Percentiles rank a stretch among this genome's conserved stretches.
Conservation (phyloP, 139 green algal genomes). For the Chlorella sp. region DNA sequence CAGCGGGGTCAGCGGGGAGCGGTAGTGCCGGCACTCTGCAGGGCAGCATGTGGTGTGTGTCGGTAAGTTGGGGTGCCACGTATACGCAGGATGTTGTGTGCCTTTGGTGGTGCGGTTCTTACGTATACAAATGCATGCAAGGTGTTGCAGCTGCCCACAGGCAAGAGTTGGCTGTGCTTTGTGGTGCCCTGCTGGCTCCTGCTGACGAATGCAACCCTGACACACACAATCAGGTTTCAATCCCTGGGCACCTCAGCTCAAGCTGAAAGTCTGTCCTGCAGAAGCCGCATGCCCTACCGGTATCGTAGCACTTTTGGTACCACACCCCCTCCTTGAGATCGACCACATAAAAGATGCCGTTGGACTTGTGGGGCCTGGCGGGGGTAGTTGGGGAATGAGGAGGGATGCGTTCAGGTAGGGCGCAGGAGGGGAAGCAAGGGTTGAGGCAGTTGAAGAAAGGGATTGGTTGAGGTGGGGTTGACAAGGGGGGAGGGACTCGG, state of each 20-base stretch:
- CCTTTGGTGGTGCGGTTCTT: neutral
- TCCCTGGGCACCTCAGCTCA: too few relatives aligned
- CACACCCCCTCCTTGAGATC: conserved; percentile 57
- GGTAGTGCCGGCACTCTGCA: conserved; percentile 61
- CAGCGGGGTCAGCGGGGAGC: conserved; percentile 55
- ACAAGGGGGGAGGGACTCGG: neutral
- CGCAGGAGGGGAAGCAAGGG: neutral
- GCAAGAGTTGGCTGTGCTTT: neutral
- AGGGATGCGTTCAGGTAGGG: neutral
- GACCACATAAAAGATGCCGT: conserved; percentile 73
- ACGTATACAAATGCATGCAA: neutral
- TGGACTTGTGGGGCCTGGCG: conserved; percentile 66
- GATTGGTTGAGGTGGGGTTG: neutral
- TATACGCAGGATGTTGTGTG: neutral
- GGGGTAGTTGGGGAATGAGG: neutral
- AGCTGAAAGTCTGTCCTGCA: neutral
- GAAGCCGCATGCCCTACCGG: neutral
- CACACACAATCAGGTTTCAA: too few relatives aligned
- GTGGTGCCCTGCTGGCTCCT: neutral
- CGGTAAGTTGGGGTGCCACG: neutral
- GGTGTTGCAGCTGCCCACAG: neutral
- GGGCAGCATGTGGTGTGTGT: conserved; percentile 34
- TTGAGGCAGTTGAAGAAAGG: too few relatives aligned
- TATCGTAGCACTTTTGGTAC: conserved; percentile 74
- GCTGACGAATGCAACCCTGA: neutral